Evolutionary conservation across 2,329 filamentous ascomycete species (phyloP), one percentile per base, ranked within the genome.

Genomic region (Beauveria brongniartii): DNA sequence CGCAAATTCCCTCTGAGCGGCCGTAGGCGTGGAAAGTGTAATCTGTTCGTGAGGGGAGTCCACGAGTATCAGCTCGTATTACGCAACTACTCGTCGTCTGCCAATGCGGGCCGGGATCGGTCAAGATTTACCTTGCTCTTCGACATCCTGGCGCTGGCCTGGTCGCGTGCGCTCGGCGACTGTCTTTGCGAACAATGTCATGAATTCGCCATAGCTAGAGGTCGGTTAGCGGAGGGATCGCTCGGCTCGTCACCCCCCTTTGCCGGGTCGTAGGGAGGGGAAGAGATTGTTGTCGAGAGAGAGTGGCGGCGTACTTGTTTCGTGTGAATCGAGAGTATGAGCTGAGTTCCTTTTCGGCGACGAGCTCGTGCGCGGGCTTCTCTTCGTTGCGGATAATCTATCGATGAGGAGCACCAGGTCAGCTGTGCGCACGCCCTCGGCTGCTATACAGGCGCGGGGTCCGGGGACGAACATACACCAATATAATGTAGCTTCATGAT

Each of bases 401-500:
- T 69, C 62, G 51, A 24, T 7, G 48, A 56, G 37, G 16, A 53
- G 55, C 57, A 37, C 24, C 46, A 59, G 24, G 50, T 59, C 61
- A 64, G 63, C 61, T 59, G 54, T 63, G 50, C 28, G 41, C 34
- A 37, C 46, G 44, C 63, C 41, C 58, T 61, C 43, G 61, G 61
- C 61, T 59, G 24, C 44, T 57, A 62, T 65, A 67, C 67, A 69
- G 62, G 67, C 70, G 67, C 64, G 54, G 61, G 59, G 62, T 62
- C 55, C 63, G 64, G 65, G 65, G 65, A 64, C 64, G 64, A 64
- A 72, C 86, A 65, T 86, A 94, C 91, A 69, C 90, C 91, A 72
- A 95, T 91, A 77, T 94, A 94, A 75, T 89, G 82, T 74, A 94
- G 79, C 85, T 92, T 93, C 90, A 93, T 93, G 72, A 69, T 86